Evolutionary conservation across 345 rosid genomes (phyloP).

Genomic region (Citrus sinensis): DVS_A1.0 CM039165.1:29373501-29374000

Average conservation of each 20-base stretch:
- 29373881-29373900: neutral
- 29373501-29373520: neutral
- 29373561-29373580: neutral
- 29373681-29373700: conserved; percentile 75
- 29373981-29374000: conserved; percentile 81
- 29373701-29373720: conserved; percentile 74
- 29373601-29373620: neutral
- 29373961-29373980: conserved; percentile 71
- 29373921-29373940: conserved; percentile 58
- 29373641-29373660: conserved; percentile 25
- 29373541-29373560: neutral
- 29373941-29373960: conserved; percentile 79
- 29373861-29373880: neutral
- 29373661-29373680: conserved; percentile 94
- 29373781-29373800: neutral
- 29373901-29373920: neutral
- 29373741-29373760: conserved; percentile 95
- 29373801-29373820: neutral
- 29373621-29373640: neutral
- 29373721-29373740: conserved; percentile 88
- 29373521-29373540: neutral
- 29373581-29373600: neutral
- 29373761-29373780: conserved; percentile 44
- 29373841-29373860: neutral
- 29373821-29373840: neutral